phyloP scores from a whole-genome alignment of 176 grass and related monocot species.

The Carex pumila region DNA sequence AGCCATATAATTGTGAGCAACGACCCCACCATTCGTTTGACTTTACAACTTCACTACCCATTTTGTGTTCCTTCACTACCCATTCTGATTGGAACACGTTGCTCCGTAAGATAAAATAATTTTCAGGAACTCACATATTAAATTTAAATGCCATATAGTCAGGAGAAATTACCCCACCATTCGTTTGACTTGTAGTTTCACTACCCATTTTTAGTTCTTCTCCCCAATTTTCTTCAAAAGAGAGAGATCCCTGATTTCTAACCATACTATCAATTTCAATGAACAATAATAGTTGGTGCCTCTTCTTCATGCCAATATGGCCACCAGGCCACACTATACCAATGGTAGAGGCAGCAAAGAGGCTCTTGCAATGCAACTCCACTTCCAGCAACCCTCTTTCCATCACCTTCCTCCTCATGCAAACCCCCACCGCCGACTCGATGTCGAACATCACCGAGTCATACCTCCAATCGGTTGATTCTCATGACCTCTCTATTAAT shows the following conservation, averaged over 20 bases:
- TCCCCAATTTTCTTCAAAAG: neutral
- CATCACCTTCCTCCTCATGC: conserved; percentile 9
- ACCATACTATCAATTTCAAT: neutral
- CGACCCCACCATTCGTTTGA: no score
- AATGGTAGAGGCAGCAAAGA: neutral
- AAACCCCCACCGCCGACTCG: neutral
- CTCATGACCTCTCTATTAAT: neutral
- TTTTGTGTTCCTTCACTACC: no score
- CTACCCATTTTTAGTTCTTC: neutral
- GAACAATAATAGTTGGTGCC: neutral
- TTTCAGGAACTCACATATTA: no score
- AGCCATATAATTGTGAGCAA: no score
- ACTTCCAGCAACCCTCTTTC: neutral
- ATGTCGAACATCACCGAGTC: neutral
- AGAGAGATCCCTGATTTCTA: neutral
- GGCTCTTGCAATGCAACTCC: neutral
- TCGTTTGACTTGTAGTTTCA: neutral
- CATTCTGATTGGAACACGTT: no score
- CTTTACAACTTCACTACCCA: no score
- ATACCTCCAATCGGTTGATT: neutral
- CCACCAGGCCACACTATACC: neutral
- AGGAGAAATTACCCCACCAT: neutral
- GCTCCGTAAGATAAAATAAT: no score
- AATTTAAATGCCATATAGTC: no score
- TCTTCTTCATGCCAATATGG: conserved; percentile 17